Conservation (phyloP, 139 green algal species). For the Zygnema cylindricum region DNA sequence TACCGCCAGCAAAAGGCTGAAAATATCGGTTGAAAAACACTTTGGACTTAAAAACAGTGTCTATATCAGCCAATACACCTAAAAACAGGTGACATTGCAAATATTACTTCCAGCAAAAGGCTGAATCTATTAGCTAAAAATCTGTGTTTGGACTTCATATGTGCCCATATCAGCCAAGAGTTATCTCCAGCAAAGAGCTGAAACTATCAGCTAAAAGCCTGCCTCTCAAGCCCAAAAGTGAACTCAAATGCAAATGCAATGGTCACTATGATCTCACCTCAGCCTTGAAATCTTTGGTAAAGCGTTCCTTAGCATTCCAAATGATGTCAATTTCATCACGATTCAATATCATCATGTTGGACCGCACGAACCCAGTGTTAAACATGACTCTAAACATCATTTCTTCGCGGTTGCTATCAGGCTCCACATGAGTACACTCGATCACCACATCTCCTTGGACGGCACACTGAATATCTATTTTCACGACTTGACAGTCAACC, state of each 20-base stretch:
- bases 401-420: constrained; percentile 24
- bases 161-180: too few relatives aligned
- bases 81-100: too few relatives aligned
- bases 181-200: too few relatives aligned
- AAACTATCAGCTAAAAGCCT: too few relatives aligned
- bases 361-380: constrained; percentile 58
- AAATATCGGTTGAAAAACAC: too few relatives aligned
- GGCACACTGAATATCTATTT: constrained; percentile 53
- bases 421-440: constrained; percentile 54
- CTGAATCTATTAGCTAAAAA: too few relatives aligned
- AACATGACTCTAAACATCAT: constrained; percentile 60
- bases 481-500: constrained; percentile 50
- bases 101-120: too few relatives aligned
- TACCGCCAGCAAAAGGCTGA: too few relatives aligned
- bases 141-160: too few relatives aligned
- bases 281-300: constrained; percentile 43
- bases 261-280: constrained; percentile 48
- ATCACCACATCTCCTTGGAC: constrained; percentile 60
- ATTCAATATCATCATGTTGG: constrained; percentile 59
- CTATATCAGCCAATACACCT: not conserved
- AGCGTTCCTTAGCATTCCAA: constrained; percentile 41
- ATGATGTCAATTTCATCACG: constrained; percentile 55
- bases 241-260: too few relatives aligned
- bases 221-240: too few relatives aligned
- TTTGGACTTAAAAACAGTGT: not conserved